Conservation (phyloP, 305 asterid genomes). For the Fraxinus floribunda region DNA sequence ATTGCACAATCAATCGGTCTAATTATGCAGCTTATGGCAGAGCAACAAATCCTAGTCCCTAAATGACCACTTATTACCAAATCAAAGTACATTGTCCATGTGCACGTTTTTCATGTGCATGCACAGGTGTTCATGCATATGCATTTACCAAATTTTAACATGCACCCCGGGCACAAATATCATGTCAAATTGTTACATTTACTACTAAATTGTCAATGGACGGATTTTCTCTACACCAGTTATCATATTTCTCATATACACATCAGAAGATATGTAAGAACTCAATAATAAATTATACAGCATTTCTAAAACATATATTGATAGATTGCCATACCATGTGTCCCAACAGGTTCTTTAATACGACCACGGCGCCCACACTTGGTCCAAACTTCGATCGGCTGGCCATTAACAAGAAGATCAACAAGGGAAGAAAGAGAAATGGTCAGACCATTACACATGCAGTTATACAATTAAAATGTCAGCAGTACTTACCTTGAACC, state of each 20-base stretch:
- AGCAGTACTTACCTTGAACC: constrained; percentile 77
- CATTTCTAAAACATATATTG: neutral
- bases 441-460: neutral
- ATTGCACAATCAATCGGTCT: neutral
- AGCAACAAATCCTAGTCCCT: neutral
- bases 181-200: neutral
- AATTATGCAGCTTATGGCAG: neutral
- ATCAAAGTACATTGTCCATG: neutral
- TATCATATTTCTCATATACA: neutral
- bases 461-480: neutral
- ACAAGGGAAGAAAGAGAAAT: constrained; percentile 18
- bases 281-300: neutral
- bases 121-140: neutral
- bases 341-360: constrained; percentile 93
- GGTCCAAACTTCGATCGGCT: constrained; percentile 95
- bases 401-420: constrained; percentile 33
- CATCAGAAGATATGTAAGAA: neutral
- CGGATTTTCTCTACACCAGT: neutral
- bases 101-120: neutral
- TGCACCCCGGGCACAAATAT: neutral
- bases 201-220: neutral
- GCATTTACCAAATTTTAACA: neutral
- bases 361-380: constrained; percentile 96
- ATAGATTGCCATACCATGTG: constrained; percentile 66
- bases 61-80: neutral